phyloP scores from a whole-genome alignment of 2,329 filamentous ascomycete species.

The Simplicillium aogashimaense region DNA sequence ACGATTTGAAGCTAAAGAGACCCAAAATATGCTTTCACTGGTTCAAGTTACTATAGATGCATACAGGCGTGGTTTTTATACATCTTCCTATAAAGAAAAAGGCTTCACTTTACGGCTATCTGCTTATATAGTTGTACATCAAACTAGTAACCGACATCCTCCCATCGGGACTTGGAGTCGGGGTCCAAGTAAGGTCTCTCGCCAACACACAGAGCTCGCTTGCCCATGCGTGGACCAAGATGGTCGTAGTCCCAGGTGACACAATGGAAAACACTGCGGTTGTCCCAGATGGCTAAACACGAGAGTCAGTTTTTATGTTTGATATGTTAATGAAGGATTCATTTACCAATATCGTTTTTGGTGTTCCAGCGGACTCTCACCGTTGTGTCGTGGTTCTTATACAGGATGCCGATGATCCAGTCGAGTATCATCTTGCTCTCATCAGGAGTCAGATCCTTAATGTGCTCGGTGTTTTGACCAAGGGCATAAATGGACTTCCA shows the following conservation, averaged over 20 bases:
- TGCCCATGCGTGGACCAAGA: conserved; percentile 25
- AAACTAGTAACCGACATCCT: conserved; percentile 16
- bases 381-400: conserved; percentile 47
- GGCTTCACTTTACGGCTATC: no score
- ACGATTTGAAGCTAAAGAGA: no score
- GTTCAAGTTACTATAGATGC: no score
- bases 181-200: conserved; percentile 32
- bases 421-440: conserved; percentile 41
- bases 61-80: no score
- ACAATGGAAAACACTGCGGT: conserved; percentile 38
- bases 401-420: conserved; percentile 37
- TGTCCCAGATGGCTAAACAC: conserved; percentile 54
- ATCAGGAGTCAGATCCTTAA: conserved; percentile 43
- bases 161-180: conserved; percentile 24
- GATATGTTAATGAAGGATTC: no score
- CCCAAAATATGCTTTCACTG: no score
- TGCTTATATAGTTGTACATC: no score
- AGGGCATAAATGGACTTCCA: conserved; percentile 46
- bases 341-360: conserved; percentile 28
- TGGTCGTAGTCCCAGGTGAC: conserved; percentile 51
- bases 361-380: conserved; percentile 40
- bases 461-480: conserved; percentile 40
- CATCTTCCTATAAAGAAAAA: no score
- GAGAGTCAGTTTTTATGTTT: no score
- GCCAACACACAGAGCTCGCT: conserved; percentile 30